phyloP scores from a whole-genome alignment of 2,329 filamentous ascomycete species.

The Coniochaeta sp. region DNA sequence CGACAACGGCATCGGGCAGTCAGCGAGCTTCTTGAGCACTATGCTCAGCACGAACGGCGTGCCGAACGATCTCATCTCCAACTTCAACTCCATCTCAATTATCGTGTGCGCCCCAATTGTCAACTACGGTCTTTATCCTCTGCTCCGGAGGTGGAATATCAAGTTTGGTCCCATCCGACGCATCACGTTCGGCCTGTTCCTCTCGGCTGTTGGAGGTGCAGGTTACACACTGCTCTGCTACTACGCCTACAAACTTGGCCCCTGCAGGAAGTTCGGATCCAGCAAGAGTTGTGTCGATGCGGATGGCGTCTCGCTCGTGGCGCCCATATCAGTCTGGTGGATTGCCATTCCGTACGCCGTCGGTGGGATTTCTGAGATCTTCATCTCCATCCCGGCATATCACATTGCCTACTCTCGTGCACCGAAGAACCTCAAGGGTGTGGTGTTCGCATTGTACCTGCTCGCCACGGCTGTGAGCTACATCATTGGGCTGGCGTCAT shows the following conservation, averaged over 20 bases:
- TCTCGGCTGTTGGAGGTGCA: conserved; percentile 40
- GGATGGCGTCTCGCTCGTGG: conserved; percentile 20
- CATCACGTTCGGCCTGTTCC: conserved; percentile 41
- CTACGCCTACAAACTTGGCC: conserved; percentile 33
- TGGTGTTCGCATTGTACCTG: conserved; percentile 43
- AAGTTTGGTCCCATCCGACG: conserved; percentile 40
- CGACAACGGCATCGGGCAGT: conserved; percentile 42
- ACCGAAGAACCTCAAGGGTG: conserved; percentile 42
- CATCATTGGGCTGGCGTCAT: conserved; percentile 34
- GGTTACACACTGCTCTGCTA: conserved; percentile 33
- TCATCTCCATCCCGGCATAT: conserved; percentile 42
- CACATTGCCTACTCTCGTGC: conserved; percentile 45
- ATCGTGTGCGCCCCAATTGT: conserved; percentile 38
- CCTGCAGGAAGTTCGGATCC: conserved; percentile 33
- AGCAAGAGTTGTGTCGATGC: conserved; percentile 25
- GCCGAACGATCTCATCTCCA: conserved; percentile 41
- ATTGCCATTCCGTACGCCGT: conserved; percentile 46
- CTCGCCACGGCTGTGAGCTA: conserved; percentile 39
- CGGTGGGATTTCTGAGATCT: conserved; percentile 44
- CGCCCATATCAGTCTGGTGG: conserved; percentile 46
- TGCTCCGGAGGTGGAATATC: conserved; percentile 31
- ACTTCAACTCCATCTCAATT: conserved; percentile 43
- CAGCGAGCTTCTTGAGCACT: conserved; percentile 39
- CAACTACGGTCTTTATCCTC: conserved; percentile 39
- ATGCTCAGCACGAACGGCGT: conserved; percentile 41